Evolutionary conservation across 495 filamentous ascomycete genomes (phyloP), one percentile per base, ranked within the genome.

Genomic region (Aspergillus heteromorphus): DNA sequence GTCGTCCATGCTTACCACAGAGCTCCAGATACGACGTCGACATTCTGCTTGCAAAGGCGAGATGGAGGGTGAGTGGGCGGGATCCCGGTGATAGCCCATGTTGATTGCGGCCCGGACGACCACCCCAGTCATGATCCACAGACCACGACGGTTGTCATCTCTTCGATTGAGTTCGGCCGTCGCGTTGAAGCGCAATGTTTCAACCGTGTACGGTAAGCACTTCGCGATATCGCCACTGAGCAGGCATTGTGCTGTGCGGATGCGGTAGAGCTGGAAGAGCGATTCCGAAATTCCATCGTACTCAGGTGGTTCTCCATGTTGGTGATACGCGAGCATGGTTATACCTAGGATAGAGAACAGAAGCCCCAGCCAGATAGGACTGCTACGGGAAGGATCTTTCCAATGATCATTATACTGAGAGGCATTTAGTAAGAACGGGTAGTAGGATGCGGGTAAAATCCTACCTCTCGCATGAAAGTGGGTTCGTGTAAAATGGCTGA

Each of bases 41-140:
- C 83, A 80, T 61, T 85, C 81, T 5, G 73, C 79, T 21, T 78
- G 65, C 45, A 79, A 81, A 0, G 74, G 69, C 0, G 76, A 66
- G 18, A 85, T 74, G 20, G 61, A 60, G 5, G 72, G 54, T 42
- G 74, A 78, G 4, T 75, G 63, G 31, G 76, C 69, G 5, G 76
- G 64, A 48, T 80, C 74, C 27, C 75, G 68, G 53, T 80, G 77
- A 48, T 77, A 78, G 10, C 76, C 76, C 72, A 76, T 72, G 41
- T 65, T 66, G 57, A 74, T 64, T 4, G 76, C 73, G 9, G 75
- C 58, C 6, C 66, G 66, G 16, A 74, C 54, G 1, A 67, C 62
- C 0, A 75, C 63, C 13, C 67, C 65, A 0, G 73, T 57, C 14
- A 78, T 55, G 21, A 77, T 65, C 58, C 74, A 80, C 8, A 68